A percentile compares a stretch with the other conserved stretches of the same genome.
Conservation (phyloP, 2,329 filamentous ascomycete species). For the Trichophyton verrucosum region DNA sequence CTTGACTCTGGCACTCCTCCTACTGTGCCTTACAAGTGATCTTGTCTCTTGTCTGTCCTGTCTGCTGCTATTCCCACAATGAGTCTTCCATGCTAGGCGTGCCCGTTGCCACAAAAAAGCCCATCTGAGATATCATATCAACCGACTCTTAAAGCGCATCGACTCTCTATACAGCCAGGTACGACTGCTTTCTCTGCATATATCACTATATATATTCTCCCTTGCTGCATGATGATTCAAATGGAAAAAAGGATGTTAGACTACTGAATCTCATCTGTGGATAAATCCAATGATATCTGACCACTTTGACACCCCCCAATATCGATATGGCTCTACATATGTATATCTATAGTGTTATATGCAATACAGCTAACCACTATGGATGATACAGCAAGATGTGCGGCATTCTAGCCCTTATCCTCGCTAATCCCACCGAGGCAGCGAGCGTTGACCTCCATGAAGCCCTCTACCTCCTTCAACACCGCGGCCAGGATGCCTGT, state of each 20-base stretch:
- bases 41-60: neutral
- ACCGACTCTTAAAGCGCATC: neutral
- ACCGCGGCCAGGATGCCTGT: slow-evolving; percentile 77
- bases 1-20: neutral
- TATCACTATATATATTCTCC: neutral
- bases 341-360: neutral
- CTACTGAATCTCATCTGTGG: slow-evolving; percentile 35
- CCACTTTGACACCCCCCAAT: slow-evolving; percentile 11
- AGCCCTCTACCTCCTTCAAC: slow-evolving; percentile 57
- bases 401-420: slow-evolving; percentile 49
- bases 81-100: neutral
- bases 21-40: neutral
- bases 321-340: neutral
- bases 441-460: slow-evolving; percentile 58
- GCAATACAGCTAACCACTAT: neutral
- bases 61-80: neutral
- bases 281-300: slow-evolving; percentile 18
- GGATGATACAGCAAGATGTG: slow-evolving; percentile 39
- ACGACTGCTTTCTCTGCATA: neutral
- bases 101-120: neutral
- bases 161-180: neutral
- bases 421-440: slow-evolving; percentile 42
- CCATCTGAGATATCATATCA: too few species aligned
- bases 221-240: neutral
- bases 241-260: slow-evolving; percentile 33